Conservation (phyloP, 495 filamentous ascomycete genomes). For the Alectoria sarmentosa region DNA sequence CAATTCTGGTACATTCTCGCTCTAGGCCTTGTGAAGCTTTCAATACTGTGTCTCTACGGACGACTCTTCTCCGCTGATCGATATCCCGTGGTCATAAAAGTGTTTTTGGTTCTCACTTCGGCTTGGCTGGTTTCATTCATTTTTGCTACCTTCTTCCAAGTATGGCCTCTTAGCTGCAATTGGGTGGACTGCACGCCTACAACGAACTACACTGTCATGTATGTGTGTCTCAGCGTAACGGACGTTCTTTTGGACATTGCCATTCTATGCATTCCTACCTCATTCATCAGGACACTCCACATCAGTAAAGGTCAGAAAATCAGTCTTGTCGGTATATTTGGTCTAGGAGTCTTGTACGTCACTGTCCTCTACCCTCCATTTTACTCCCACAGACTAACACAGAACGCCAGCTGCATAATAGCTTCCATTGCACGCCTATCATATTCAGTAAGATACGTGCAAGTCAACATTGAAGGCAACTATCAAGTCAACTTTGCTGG, state of each 20-base stretch:
- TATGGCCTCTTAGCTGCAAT: conserved; percentile 20
- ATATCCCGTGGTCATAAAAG: conserved; percentile 10
- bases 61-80: conserved; percentile 16
- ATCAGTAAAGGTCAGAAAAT: conserved; percentile 15
- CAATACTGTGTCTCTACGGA: conserved; percentile 18
- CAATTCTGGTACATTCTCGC: conserved; percentile 23
- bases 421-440: conserved; percentile 15
- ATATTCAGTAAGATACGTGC: conserved; percentile 17
- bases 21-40: conserved; percentile 19
- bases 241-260: conserved; percentile 18
- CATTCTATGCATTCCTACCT: conserved; percentile 17
- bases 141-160: conserved; percentile 20
- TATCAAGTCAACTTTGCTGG: conserved; percentile 1
- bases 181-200: conserved; percentile 16
- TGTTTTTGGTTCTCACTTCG: conserved; percentile 4
- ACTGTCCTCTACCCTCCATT: background rate
- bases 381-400: background rate
- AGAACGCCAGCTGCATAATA: conserved; percentile 12
- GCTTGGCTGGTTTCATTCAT: conserved; percentile 21
- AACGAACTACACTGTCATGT: conserved; percentile 19
- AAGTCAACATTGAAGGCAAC: background rate
- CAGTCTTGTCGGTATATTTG: conserved; percentile 16
- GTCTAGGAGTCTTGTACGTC: conserved; percentile 20
- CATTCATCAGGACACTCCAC: conserved; percentile 16
- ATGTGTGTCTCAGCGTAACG: conserved; percentile 13